Base-by-base conservation (phyloP, 2,329 filamentous ascomycete species). In the Trichophyton verrucosum region DNA sequence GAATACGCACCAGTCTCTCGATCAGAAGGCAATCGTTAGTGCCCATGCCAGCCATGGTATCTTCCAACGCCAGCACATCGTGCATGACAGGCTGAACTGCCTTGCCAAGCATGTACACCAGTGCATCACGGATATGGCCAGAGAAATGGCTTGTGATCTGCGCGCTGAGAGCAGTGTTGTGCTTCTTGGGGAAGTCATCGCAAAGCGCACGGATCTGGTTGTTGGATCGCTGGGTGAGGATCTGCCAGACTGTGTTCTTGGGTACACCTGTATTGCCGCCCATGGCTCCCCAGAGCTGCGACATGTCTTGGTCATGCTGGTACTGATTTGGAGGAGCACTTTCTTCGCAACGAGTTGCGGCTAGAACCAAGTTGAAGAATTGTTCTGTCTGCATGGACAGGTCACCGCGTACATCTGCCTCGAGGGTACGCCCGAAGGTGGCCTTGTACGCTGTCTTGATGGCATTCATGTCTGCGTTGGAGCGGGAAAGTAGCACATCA, bases 111-210 rank as follows among this genome's bases (percentile, higher is more conserved):
- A 96, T 90, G 71, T 85, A 85, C 27, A 94, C 75, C 0, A 97
- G 81, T 0, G 90, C 90, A 15, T 89, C 83, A 71, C 91, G 80
- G 91, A 97, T 96, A 71, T 97, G 92, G 0, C 92, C 92, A 0
- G 86, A 88, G 74, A 96, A 96, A 68, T 94, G 85, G 76, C 83
- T 87, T 64, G 84, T 83, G 67, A 97, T 84, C 57, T 90, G 85
- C 38, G 83, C 81, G 65, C 89, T 85, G 1, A 97, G 79, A 11
- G 82, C 77, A 44, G 81, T 81, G 20, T 85, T 82, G 71, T 91
- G 95, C 64, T 85, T 86, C 59, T 84, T 78, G 67, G 85, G 80
- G 75, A 95, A 97, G 0, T 84, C 80, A 59, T 88, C 82, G 11
- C 82, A 81, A 63, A 97, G 90, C 42, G 91, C 91, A 38, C 89